Evolutionary conservation across 352 stramenopile species (phyloP), one percentile per base, ranked within the genome.

Genomic region (Phytophthora multivora): DNA sequence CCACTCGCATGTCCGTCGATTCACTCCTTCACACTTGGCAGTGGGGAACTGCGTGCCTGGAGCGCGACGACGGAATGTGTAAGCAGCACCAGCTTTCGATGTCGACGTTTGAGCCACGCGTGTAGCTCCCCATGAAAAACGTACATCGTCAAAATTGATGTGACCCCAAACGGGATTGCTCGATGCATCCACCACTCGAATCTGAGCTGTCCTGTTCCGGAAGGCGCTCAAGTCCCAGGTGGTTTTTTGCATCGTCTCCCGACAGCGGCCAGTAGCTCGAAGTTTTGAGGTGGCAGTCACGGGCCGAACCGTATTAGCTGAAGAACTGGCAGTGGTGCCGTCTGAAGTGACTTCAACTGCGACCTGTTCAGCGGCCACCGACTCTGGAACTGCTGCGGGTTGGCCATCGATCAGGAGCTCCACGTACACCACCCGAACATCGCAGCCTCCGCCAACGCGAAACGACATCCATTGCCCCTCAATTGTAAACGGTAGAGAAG

Each of bases 91-190:
- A 28, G 90, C 82, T n/a, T 72, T 78, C 0, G 79, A 70, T 1
- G 82, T 93, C 21, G 74, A 77, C 2, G 79, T 51, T 61, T 96
- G 86, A 5, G 66, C 59, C 9, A 87, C 58, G n/a, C 90, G 66
- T 21, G 51, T 61, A 35, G 60, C 50, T 46, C 70, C 70, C 96
- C 96, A 99, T 51, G 79, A 90, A 62, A 99, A 99, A 2, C 81
- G 58, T 12, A 99, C 93, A 36, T 98, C 77, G 71, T 99, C 97
- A 38, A 99, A 96, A 66, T 98, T 98, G 55, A 99, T 98, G 65
- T 99, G 95, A 26, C 93, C 95, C 95, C 96, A 99, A 30, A 85
- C 75, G 0, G 71, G 57, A 43, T 68, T 90, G 15, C 80, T 94
- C 0, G 85, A 90, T 9, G 77, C 82, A 53, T 99, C 97, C 5